Percentiles rank a stretch among this genome's conserved stretches.
Evolutionary conservation across 768 basidiomycete genomes (phyloP).

Genomic region (Leucosporidium scottii): DNA sequence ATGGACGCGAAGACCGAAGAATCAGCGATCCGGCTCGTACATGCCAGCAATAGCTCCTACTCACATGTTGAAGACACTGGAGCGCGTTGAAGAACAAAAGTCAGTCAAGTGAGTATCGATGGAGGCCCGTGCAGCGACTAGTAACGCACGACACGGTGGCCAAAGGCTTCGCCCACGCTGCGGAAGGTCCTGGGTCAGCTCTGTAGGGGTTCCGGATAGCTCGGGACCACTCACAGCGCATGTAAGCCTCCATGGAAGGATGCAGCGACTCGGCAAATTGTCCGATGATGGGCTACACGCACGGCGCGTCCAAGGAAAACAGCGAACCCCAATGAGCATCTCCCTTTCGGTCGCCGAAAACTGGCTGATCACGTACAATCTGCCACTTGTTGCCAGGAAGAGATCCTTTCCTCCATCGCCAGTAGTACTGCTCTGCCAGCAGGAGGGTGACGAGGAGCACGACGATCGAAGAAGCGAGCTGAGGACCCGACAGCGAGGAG

Average conservation of each 20-base stretch:
- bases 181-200: conserved; percentile 28
- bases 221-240: conserved; percentile 40
- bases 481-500: neutral
- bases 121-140: neutral
- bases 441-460: conserved; percentile 68
- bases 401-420: conserved; percentile 78
- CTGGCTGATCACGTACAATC: conserved; percentile 15
- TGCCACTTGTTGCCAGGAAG: conserved; percentile 57
- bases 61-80: conserved; percentile 86
- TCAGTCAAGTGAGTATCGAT: neutral
- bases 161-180: conserved; percentile 83
- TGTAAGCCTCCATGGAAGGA: conserved; percentile 86
- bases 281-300: conserved; percentile 69
- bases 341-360: neutral
- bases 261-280: conserved; percentile 84
- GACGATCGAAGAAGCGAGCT: conserved; percentile 20
- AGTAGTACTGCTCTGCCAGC: conserved; percentile 76
- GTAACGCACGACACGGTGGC: conserved; percentile 62
- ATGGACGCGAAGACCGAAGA: neutral
- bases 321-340: neutral
- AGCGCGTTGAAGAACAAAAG: neutral
- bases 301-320: conserved; percentile 39
- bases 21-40: neutral
- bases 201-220: neutral
- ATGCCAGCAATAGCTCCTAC: conserved; percentile 35